phyloP scores from a whole-genome alignment of 257 asterid genomes.

The Nicotiana tabacum region DNA sequence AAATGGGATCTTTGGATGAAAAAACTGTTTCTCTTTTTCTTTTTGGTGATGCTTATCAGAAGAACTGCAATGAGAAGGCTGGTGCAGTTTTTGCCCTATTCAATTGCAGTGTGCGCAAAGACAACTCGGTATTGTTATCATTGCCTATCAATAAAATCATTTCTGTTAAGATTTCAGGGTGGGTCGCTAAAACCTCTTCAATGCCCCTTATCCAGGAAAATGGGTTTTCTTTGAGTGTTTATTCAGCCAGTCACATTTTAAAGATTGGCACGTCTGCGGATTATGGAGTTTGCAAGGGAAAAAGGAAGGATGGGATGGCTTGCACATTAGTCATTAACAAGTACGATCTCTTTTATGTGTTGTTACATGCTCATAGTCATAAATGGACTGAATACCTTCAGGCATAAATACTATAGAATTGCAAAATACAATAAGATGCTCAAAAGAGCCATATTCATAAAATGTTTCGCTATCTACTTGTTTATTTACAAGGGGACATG shows the following conservation, averaged over 20 bases:
- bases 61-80: conserved; percentile 48
- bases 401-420: neutral
- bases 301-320: conserved; percentile 59
- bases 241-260: conserved; percentile 61
- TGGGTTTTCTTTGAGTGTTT: conserved; percentile 74
- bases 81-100: conserved; percentile 71
- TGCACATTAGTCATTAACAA: conserved; percentile 64
- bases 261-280: conserved; percentile 79
- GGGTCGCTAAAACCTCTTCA: neutral
- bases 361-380: neutral
- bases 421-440: neutral
- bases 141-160: neutral
- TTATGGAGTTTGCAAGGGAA: conserved; percentile 75
- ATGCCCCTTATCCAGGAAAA: conserved; percentile 46
- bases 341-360: conserved; percentile 29
- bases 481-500: neutral
- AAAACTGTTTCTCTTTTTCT: conserved; percentile 58
- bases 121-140: conserved; percentile 49
- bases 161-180: neutral
- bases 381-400: neutral
- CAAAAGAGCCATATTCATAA: neutral
- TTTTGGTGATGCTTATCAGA: conserved; percentile 91
- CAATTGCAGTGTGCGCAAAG: conserved; percentile 70
- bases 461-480: neutral
- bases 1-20: conserved; percentile 71